A percentile compares a stretch with the other conserved stretches of the same genome.
Conservation (phyloP, 495 filamentous ascomycete genomes). For the Daldinia loculata region DNA sequence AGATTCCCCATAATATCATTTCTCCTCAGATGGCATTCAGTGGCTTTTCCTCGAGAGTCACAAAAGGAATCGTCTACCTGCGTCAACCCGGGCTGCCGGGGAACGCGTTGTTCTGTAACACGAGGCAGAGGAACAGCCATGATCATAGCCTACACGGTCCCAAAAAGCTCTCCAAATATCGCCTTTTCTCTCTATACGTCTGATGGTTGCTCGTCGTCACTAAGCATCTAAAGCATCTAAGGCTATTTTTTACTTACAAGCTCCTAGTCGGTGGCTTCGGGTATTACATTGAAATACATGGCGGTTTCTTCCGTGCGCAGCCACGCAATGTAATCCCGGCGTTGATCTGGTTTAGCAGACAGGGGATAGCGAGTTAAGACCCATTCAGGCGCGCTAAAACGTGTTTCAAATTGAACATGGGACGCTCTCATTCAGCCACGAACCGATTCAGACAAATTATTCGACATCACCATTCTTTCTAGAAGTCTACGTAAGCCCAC, state of each 20-base stretch:
- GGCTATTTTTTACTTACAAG: background rate
- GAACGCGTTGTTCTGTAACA: conserved; percentile 29
- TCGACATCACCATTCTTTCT: conserved; percentile 23
- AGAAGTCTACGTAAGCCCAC: conserved; percentile 30
- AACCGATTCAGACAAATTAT: conserved; percentile 40
- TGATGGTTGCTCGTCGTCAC: background rate
- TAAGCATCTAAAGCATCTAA: background rate
- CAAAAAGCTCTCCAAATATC: background rate
- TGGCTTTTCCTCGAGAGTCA: conserved; percentile 23
- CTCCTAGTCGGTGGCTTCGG: background rate
- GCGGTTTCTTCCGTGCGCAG: conserved; percentile 35
- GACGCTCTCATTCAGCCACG: conserved; percentile 36
- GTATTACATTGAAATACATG: background rate
- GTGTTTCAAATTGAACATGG: conserved; percentile 42
- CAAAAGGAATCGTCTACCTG: conserved; percentile 23
- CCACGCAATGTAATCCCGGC: conserved; percentile 36
- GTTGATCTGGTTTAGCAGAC: conserved; percentile 32
- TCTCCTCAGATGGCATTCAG: conserved; percentile 31
- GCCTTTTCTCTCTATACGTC: background rate
- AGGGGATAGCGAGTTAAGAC: conserved; percentile 23
- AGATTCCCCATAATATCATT: conserved; percentile 34
- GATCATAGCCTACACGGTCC: background rate
- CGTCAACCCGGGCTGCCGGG: conserved; percentile 33
- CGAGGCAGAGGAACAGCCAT: background rate
- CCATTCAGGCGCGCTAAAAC: conserved; percentile 29